Evolutionary conservation across 2,329 filamentous ascomycete species (phyloP), one percentile per base, ranked within the genome.

Genomic region (Xylariales sp.): DNA sequence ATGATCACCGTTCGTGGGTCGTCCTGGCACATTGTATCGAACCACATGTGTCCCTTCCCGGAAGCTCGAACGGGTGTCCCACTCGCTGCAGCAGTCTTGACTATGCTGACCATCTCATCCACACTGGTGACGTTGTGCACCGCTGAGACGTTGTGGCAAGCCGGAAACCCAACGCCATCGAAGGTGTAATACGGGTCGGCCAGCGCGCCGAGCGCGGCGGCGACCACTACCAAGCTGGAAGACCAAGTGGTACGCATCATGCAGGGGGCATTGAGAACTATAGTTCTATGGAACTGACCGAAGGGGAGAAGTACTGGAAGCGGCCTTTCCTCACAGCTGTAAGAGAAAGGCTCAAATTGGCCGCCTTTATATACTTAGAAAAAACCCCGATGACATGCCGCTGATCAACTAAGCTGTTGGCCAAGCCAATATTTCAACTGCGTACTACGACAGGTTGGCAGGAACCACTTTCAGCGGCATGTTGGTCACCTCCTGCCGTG

Each of bases 21-120:
- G 50, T 73, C 69, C 29, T 65, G 65, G 55, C 70, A 74, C 61
- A 72, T 70, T 21, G 70, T 74, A 46, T 74, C 68, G 49, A 73
- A 74, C 69, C 70, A 70, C 61, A 43, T 39, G 24, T 42, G 29
- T 3, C 67, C 70, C 47, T 72, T 72, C 3, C 67, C 70, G 4
- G 61, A 66, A 10, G 69, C 69, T 31, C 70, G 63, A 18, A 74
- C 60, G 4, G 63, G 63, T 11, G 61, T 61, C 19, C 61, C 60
- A 7, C 56, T 52, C 6, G 54, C 52, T 17, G 60, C 54, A 12
- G 68, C 66, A 18, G 60, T 50, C 34, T 62, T 61, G 33, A 74
- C 67, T 20, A 70, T 47, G 4, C 49, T 43, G 4, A 60, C 55
- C 40, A 70, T 66, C 10, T 73, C 61, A 30, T 65, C 59, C 17